Evolutionary conservation across 345 rosid genomes (phyloP), one percentile per base, ranked within the genome.

Genomic region (Balakata baccata): DNA sequence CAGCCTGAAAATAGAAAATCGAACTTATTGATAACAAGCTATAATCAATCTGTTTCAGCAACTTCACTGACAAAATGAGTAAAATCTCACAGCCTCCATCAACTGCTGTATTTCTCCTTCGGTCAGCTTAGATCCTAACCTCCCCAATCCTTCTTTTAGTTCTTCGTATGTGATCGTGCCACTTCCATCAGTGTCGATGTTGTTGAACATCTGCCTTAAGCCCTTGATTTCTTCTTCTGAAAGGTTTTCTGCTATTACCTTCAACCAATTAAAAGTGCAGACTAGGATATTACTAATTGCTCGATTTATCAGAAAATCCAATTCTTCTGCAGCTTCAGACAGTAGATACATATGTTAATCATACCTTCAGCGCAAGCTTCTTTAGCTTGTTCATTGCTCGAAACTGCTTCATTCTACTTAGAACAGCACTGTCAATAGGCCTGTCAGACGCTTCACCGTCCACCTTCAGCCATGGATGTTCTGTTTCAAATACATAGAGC

Each of bases 321-420:
- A 2, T 29, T 29, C 1, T 29, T 29, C 1, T 2, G 34, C 34
- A 29, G 34, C 34, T 29, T 29, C 34, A 29, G 34, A 29, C 1
- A 29, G 34, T 29, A 29, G 34, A 29, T 29, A 29, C 1, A 29
- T 29, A 29, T 29, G 34, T 29, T 29, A 29, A 29, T 6, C 52
- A 43, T 34, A 78, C 81, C 74, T 66, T 80, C 13, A 80, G 52
- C 0, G 83, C 80, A 23, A 80, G 77, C 56, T 76, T 80, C 68
- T 80, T 76, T n/a, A 80, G 57, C 71, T 80, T 80, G 77, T 80
- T 80, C 83, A 80, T 80, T 41, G 83, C 80, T 76, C 83, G 68
- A 37, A 76, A 76, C 46, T 80, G 77, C 64, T 68, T 80, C 63
- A 80, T 43, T 67, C 83, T 69, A 29, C 11, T 54, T 3, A 76